phyloP scores from a whole-genome alignment of 805 yeast species.

The Hanseniaspora lachancei region DNA sequence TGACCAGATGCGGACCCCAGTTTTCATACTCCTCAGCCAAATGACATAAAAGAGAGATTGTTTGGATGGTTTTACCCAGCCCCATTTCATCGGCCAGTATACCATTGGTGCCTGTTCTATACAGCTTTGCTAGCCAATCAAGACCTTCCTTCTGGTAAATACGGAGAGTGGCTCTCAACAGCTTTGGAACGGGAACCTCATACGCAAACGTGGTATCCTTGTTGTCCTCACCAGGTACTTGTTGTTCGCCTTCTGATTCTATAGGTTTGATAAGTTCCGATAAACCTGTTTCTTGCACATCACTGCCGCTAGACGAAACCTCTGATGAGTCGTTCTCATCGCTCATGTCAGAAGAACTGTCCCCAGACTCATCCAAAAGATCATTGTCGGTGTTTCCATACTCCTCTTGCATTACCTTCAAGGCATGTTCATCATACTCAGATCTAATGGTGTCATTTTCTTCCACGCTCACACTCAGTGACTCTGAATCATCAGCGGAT shows the following conservation, averaged over 20 bases:
- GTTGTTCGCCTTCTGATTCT: constrained; percentile 18
- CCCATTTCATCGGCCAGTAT: constrained; percentile 99
- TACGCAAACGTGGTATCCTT: constrained; percentile 17
- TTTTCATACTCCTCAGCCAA: constrained; percentile 84
- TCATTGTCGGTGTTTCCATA: not conserved
- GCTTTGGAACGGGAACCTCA: constrained; percentile 61
- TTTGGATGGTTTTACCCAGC: constrained; percentile 90
- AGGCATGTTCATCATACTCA: constrained; percentile 14
- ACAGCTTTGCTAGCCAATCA: constrained; percentile 91
- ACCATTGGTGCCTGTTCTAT: constrained; percentile 87
- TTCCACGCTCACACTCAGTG: not conserved
- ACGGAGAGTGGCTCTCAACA: constrained; percentile 70
- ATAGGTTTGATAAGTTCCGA: constrained; percentile 17
- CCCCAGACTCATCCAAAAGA: constrained; percentile 5
- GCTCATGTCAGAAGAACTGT: not conserved
- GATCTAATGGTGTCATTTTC: constrained; percentile 15
- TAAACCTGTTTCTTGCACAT: constrained; percentile 1
- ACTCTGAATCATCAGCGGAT: not conserved
- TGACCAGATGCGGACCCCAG: constrained; percentile 97
- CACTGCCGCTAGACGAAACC: not conserved
- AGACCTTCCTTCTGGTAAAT: constrained; percentile 91
- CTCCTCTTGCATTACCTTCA: constrained; percentile 7
- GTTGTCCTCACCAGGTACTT: constrained; percentile 11
- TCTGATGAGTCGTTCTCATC: not conserved
- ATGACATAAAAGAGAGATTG: constrained; percentile 73